These are phyloP conservation scores for Claviceps africana DNA, from an alignment of 2,329 filamentous ascomycete species.

Conservation along the genomic window DNA sequence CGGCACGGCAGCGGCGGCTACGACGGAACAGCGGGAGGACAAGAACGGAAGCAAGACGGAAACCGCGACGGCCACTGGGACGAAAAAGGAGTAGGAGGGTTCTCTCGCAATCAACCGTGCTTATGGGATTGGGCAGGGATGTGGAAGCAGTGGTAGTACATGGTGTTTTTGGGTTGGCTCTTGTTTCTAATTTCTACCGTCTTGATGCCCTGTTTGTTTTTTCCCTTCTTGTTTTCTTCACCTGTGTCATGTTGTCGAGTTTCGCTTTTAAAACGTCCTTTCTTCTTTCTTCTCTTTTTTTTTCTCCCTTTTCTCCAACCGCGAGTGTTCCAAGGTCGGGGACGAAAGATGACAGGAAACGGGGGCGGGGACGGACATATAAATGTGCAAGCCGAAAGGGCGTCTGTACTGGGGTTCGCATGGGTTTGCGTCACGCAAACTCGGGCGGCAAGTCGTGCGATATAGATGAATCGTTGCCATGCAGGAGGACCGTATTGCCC, in stretches of 20 bases:
- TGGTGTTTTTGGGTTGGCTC: slow-evolving; percentile 2
- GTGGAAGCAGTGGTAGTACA: slow-evolving; percentile 1
- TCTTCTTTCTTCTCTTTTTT: background rate
- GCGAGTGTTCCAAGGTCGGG: background rate
- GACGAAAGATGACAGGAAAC: background rate
- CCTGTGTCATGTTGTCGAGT: background rate
- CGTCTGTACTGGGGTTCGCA: slow-evolving; percentile 1
- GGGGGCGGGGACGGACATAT: background rate
- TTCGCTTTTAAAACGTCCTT: background rate
- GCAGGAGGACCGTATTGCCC: no score
- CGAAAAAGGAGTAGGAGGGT: slow-evolving; percentile 24
- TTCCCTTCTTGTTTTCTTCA: background rate
- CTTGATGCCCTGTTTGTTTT: background rate
- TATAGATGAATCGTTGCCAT: slow-evolving; percentile 1
- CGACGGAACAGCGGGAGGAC: slow-evolving; percentile 10
- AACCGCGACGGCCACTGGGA: slow-evolving; percentile 14
- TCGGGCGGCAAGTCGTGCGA: background rate
- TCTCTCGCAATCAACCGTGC: slow-evolving; percentile 8
- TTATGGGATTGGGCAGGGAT: background rate
- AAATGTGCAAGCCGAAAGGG: slow-evolving; percentile 1
- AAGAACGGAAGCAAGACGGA: slow-evolving; percentile 14
- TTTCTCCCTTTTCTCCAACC: background rate
- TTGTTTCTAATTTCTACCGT: slow-evolving; percentile 3
- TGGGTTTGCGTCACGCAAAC: slow-evolving; percentile 2
- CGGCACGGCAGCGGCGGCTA: background rate